Evolutionary conservation across 495 filamentous ascomycete genomes (phyloP).

Genomic region (Lepidopterella palustris): DNA sequence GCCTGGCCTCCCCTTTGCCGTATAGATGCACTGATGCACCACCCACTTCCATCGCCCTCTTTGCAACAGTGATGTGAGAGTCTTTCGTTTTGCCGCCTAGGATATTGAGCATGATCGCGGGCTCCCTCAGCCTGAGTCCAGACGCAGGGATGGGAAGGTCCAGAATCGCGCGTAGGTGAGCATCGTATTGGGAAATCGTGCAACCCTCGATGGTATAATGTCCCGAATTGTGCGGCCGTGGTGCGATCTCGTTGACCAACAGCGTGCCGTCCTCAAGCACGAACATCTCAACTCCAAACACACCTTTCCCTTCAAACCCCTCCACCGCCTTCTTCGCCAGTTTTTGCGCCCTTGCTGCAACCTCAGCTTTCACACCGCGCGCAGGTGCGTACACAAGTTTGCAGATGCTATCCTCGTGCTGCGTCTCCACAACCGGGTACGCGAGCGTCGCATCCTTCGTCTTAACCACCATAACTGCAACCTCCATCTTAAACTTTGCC

Average conservation of each 20-base stretch:
- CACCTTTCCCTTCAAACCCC: constrained; percentile 78
- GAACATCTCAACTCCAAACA: constrained; percentile 97
- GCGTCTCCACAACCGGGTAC: constrained; percentile 87
- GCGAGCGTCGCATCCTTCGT: constrained; percentile 72
- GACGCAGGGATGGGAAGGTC: constrained; percentile 63
- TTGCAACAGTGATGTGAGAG: constrained; percentile 63
- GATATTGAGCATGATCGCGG: constrained; percentile 94
- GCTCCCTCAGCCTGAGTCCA: constrained; percentile 49
- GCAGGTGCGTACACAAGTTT: constrained; percentile 87
- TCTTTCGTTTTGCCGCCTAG: constrained; percentile 66
- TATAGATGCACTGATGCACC: constrained; percentile 77
- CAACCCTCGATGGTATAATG: constrained; percentile 97
- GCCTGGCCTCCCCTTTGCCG: constrained; percentile 77
- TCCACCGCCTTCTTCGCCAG: constrained; percentile 73
- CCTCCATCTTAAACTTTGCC: constrained; percentile 76
- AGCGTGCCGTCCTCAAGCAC: constrained; percentile 65
- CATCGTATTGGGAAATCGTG: constrained; percentile 81
- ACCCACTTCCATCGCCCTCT: constrained; percentile 54
- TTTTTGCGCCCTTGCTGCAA: constrained; percentile 61
- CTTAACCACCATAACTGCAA: constrained; percentile 92
- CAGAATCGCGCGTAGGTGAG: constrained; percentile 81
- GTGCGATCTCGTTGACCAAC: constrained; percentile 90
- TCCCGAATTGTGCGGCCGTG: constrained; percentile 90
- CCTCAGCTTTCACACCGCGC: constrained; percentile 55
- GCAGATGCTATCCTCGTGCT: constrained; percentile 93